Evolutionary conservation across 768 basidiomycete genomes (phyloP), one percentile per base, ranked within the genome.

Genomic region (Leccinum disarticulatum): DNA sequence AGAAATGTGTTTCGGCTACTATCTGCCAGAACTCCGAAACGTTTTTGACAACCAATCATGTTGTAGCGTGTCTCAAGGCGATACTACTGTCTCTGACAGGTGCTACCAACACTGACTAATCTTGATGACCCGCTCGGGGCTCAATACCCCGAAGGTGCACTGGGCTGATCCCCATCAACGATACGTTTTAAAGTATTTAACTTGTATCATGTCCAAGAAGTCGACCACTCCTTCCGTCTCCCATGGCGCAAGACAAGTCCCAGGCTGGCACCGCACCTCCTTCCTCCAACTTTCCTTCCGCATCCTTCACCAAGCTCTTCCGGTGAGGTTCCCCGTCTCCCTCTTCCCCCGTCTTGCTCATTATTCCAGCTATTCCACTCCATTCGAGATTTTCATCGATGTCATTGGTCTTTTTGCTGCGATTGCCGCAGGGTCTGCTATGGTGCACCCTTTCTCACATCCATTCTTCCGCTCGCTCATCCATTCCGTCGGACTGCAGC

Each of bases 371-470:
- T 95, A 89, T 72, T 81, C 90, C 0, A 97, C 91, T 0, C 80
- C 64, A 28, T 77, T 81, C 30, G 95, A 98, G 72, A 65, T 87
- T 1, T 66, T 79, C 57, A 64, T 94, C 22, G 80, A 97, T 72
- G 66, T 78, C 19, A 78, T 96, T 61, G 94, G 92, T 28, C 57
- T 96, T 28, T 64, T 91, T 11, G 81, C 84, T 8, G 91, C 95
- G 0, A 82, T 79, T n/a, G 87, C 79, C 0, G 86, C 89, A 22
- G 94, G 94, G 25, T 87, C 91, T 22, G 85, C 93, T 30, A 90
- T 93, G 80, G 90, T 90, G 59, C 67, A 19, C 14, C 55, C 11
- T 53, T 55, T 38, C 57, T 28, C 52, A 11, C 30, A 28, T 36
- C 9, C 33, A 43, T 51, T 50, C 49, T 6, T 46, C 25, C 17